Conservation (phyloP, 1,284 basidiomycete genomes). For the Tilletia walkeri region DNA sequence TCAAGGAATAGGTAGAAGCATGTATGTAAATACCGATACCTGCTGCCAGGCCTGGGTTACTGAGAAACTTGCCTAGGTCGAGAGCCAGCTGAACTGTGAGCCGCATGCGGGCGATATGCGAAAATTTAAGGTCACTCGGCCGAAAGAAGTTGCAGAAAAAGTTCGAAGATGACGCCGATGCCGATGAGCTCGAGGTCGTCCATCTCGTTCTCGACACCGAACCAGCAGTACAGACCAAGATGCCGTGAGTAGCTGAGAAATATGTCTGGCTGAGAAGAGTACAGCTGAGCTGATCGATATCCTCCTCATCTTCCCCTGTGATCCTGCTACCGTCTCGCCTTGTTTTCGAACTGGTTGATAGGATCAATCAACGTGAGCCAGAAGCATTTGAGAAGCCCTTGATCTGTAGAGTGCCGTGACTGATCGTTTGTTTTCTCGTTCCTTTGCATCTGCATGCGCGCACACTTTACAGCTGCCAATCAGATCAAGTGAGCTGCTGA, state of each 20-base stretch:
- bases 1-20: too few species aligned
- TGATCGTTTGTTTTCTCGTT: conserved; percentile 9
- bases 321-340: conserved; percentile 3
- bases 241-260: conserved; percentile 6
- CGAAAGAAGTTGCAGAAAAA: conserved; percentile 21
- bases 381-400: too few species aligned
- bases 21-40: too few species aligned
- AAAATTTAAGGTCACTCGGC: too few species aligned
- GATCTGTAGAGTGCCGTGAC: too few species aligned
- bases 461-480: conserved; percentile 34
- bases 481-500: conserved; percentile 40
- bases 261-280: not conserved
- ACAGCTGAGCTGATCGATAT: not conserved
- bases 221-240: not conserved
- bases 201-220: not conserved
- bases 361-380: conserved; percentile 29
- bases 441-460: not conserved
- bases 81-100: too few species aligned
- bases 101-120: too few species aligned
- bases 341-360: not conserved
- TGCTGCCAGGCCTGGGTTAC: too few species aligned
- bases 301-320: too few species aligned
- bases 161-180: not conserved
- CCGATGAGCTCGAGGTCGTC: not conserved
- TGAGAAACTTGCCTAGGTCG: too few species aligned